Conservation (phyloP, 331 rosid species). For the Cucumis variabilis region DNA sequence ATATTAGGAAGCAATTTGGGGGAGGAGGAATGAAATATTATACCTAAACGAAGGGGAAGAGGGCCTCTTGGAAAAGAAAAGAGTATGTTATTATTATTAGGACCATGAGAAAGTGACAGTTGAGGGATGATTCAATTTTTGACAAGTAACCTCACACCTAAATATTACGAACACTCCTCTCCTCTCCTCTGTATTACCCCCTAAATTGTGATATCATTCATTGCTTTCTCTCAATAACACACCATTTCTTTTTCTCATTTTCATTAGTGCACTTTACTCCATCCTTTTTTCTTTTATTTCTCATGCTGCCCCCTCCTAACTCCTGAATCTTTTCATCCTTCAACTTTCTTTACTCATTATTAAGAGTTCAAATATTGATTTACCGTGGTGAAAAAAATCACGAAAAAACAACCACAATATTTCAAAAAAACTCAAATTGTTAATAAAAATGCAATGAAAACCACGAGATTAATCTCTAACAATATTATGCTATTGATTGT, state of each 20-base stretch:
- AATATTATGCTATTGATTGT: too few species aligned
- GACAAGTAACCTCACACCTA: not conserved
- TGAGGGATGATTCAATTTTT: not conserved
- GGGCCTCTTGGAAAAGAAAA: not conserved
- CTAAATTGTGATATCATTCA: conserved; percentile 18
- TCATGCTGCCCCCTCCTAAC: not conserved
- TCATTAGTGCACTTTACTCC: not conserved
- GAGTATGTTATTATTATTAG: not conserved
- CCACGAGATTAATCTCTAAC: too few species aligned
- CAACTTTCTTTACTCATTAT: too few species aligned
- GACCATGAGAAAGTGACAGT: conserved; percentile 12
- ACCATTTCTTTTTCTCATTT: not conserved
- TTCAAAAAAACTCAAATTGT: too few species aligned
- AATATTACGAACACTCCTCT: not conserved
- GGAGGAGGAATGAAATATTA: not conserved
- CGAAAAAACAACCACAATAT: too few species aligned
- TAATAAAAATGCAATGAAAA: too few species aligned
- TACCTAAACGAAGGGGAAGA: not conserved
- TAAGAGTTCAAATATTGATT: too few species aligned
- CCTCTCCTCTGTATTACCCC: not conserved
- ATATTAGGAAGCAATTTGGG: not conserved
- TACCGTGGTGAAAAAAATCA: too few species aligned
- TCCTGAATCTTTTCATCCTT: not conserved
- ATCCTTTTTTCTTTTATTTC: not conserved
- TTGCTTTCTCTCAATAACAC: not conserved